phyloP scores from a whole-genome alignment of 1,284 basidiomycete genomes.

The Schizophyllum commune region DNA sequence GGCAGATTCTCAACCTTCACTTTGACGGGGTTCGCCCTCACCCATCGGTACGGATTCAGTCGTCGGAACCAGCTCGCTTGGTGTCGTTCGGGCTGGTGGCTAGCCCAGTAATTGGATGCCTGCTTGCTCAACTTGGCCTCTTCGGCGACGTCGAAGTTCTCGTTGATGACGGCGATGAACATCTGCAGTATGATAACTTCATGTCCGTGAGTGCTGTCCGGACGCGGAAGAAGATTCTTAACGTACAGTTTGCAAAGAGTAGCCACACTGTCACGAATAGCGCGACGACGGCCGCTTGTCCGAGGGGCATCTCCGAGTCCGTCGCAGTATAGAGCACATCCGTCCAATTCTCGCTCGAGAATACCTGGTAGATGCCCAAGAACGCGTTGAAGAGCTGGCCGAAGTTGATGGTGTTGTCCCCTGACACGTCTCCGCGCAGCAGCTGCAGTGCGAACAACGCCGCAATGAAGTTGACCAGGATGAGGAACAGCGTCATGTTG shows the following conservation, averaged over 20 bases:
- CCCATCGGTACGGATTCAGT: slow-evolving; percentile 85
- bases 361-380: slow-evolving; percentile 85
- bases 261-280: slow-evolving; percentile 85
- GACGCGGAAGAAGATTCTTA: slow-evolving; percentile 6
- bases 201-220: slow-evolving; percentile 7
- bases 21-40: slow-evolving; percentile 68
- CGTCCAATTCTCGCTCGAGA: slow-evolving; percentile 96
- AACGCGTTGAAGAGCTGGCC: slow-evolving; percentile 88
- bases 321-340: slow-evolving; percentile 70
- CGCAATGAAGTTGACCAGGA: slow-evolving; percentile 84
- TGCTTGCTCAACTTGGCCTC: slow-evolving; percentile 85
- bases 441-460: slow-evolving; percentile 76
- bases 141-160: slow-evolving; percentile 93
- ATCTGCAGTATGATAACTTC: slow-evolving; percentile 93
- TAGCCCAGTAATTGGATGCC: slow-evolving; percentile 59
- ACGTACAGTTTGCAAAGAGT: slow-evolving; percentile 87
- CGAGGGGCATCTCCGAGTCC: slow-evolving; percentile 53
- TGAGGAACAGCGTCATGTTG: slow-evolving; percentile 92
- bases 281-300: slow-evolving; percentile 70
- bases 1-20: slow-evolving; percentile 67
- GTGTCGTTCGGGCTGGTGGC: slow-evolving; percentile 43
- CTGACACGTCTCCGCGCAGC: slow-evolving; percentile 71
- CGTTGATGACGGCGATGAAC: slow-evolving; percentile 98
- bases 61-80: slow-evolving; percentile 66
- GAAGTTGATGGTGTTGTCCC: slow-evolving; percentile 65